Conservation (phyloP, 2,329 filamentous ascomycete species). For the Apiospora saccharicola region DNA sequence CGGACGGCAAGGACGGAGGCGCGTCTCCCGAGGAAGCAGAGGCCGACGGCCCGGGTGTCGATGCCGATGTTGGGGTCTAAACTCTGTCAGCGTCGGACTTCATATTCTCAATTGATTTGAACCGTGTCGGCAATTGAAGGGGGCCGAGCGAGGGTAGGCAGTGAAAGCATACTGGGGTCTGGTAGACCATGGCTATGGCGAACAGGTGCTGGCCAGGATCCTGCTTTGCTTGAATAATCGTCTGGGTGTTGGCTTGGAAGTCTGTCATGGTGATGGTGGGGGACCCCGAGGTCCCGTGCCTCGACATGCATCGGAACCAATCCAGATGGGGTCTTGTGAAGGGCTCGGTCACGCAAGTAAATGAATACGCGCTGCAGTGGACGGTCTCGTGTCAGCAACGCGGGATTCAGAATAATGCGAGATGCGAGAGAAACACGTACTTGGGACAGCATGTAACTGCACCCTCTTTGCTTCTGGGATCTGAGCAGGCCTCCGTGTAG, state of each 20-base stretch:
- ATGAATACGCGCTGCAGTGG: background rate
- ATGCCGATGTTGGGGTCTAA: background rate
- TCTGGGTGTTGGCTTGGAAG: background rate
- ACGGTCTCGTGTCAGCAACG: background rate
- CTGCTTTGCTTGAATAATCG: background rate
- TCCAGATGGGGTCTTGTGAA: background rate
- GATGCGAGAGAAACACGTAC: conserved; percentile 24
- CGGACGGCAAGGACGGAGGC: background rate
- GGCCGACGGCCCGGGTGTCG: background rate
- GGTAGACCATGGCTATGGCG: conserved; percentile 14
- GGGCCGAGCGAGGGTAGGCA: background rate
- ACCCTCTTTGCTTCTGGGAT: conserved; percentile 5
- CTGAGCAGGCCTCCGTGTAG: conserved; percentile 35
- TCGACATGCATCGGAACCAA: background rate
- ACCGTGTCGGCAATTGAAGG: too few species aligned
- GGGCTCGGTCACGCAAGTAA: background rate
- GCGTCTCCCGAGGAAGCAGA: background rate
- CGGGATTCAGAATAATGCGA: background rate
- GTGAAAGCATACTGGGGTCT: background rate
- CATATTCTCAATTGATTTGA: background rate
- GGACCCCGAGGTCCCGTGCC: background rate
- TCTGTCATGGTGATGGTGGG: conserved; percentile 2
- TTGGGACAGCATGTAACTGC: conserved; percentile 37
- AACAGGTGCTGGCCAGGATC: background rate
- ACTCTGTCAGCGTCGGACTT: background rate